Percentiles rank a stretch among this genome's conserved stretches.
phyloP scores from a whole-genome alignment of 768 basidiomycete species.

The Tubosaeta brunneosetosa region DNA sequence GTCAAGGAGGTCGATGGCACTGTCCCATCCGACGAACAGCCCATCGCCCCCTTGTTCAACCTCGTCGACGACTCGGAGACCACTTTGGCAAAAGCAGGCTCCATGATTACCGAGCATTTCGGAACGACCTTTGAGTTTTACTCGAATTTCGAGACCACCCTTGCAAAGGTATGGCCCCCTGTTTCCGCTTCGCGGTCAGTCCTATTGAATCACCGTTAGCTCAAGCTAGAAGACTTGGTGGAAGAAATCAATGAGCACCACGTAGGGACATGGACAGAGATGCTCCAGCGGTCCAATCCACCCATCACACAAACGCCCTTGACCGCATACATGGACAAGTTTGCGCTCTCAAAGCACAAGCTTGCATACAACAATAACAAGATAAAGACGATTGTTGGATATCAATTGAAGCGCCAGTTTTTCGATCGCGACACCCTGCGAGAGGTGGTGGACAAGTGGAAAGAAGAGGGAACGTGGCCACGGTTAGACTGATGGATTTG shows the following conservation, averaged over 20 bases:
- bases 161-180: slow-evolving; percentile 51
- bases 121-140: slow-evolving; percentile 81
- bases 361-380: slow-evolving; percentile 68
- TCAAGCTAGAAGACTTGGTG: slow-evolving; percentile 62
- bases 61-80: slow-evolving; percentile 75
- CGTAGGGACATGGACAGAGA: slow-evolving; percentile 76
- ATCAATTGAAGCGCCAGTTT: slow-evolving; percentile 56
- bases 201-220: slow-evolving; percentile 32
- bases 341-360: slow-evolving; percentile 62
- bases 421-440: slow-evolving; percentile 58
- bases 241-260: slow-evolving; percentile 86
- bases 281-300: slow-evolving; percentile 67
- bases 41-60: slow-evolving; percentile 78
- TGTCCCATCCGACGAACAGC: slow-evolving; percentile 48
- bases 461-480: slow-evolving; percentile 53
- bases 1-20: slow-evolving; percentile 60
- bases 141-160: slow-evolving; percentile 59
- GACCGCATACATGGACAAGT: slow-evolving; percentile 75
- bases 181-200: background rate
- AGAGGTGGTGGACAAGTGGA: slow-evolving; percentile 79
- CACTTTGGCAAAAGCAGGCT: slow-evolving; percentile 62
- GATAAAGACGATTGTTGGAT: slow-evolving; percentile 69
- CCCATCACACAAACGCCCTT: slow-evolving; percentile 69
- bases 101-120: slow-evolving; percentile 65
- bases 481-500: slow-evolving; percentile 14